These are phyloP conservation scores for Yamadazyma ubonensis DNA, from an alignment of 805 yeast species.

Conservation along the genomic window DNA sequence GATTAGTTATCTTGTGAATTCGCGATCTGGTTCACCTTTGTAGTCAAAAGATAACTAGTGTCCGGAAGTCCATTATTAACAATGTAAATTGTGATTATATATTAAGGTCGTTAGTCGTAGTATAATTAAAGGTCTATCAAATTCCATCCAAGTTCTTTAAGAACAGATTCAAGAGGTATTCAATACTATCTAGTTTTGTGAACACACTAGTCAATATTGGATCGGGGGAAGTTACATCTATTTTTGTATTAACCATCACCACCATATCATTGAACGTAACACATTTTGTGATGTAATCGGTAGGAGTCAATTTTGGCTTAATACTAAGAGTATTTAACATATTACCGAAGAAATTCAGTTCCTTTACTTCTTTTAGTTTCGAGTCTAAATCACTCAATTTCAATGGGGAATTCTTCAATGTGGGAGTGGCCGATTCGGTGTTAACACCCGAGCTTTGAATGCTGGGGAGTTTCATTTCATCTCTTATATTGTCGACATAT, in stretches of 20 bases:
- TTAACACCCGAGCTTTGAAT: constrained; percentile 10
- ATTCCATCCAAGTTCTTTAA: constrained; percentile 18
- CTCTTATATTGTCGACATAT: constrained; percentile 57
- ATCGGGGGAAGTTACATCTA: constrained; percentile 64
- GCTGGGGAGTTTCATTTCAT: constrained; percentile 45
- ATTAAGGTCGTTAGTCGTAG: not conserved
- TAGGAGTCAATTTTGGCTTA: constrained; percentile 33
- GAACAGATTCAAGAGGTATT: constrained; percentile 44
- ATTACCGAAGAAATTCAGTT: constrained; percentile 9
- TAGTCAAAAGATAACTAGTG: not conserved
- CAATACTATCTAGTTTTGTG: constrained; percentile 62
- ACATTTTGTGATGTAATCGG: constrained; percentile 60
- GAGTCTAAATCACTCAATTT: constrained; percentile 22
- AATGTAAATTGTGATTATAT: no score
- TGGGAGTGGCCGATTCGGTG: constrained; percentile 11
- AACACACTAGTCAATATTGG: constrained; percentile 62
- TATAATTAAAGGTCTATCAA: no score
- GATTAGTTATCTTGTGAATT: constrained; percentile 1
- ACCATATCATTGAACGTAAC: constrained; percentile 58
- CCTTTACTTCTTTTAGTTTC: constrained; percentile 7
- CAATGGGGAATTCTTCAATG: constrained; percentile 18
- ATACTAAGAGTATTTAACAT: constrained; percentile 15
- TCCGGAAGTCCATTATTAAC: no score
- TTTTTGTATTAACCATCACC: constrained; percentile 58
- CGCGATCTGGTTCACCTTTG: constrained; percentile 1